Evolutionary conservation across 73 alveolate genomes (phyloP).

Genomic region (Stentor coeruleus): DNA sequence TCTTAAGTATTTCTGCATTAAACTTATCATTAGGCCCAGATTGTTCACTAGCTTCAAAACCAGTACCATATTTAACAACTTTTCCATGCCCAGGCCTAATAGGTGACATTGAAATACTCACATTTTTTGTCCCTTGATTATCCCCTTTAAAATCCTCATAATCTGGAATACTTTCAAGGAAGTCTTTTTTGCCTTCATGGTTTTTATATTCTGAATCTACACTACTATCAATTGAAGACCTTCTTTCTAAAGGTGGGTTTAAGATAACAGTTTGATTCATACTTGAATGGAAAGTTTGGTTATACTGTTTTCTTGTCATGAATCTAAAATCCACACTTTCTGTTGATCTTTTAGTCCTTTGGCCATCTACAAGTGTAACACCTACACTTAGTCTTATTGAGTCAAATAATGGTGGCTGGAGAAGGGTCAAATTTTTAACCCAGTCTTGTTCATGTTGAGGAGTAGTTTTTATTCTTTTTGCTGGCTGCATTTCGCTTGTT

Average conservation of each 20-base stretch:
- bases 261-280: not conserved
- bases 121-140: not conserved
- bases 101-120: not conserved
- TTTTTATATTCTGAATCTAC: not conserved
- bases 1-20: not conserved
- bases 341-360: not conserved
- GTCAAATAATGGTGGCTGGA: not conserved
- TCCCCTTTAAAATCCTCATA: not conserved
- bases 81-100: not conserved
- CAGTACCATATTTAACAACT: not conserved
- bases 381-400: not conserved
- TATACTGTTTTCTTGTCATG: conserved; percentile 11
- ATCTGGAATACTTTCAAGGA: conserved; percentile 18
- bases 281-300: not conserved
- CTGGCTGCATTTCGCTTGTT: not conserved
- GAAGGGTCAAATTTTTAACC: not conserved
- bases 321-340: not conserved
- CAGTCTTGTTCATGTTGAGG: conserved; percentile 17
- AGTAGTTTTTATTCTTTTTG: not conserved
- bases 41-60: not conserved
- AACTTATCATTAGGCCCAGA: not conserved
- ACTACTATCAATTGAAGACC: not conserved
- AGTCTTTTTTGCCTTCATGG: not conserved
- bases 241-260: not conserved
- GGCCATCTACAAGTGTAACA: not conserved